Evolutionary conservation across 2,329 filamentous ascomycete genomes (phyloP).

Genomic region (Zasmidium citrigriseum): DNA sequence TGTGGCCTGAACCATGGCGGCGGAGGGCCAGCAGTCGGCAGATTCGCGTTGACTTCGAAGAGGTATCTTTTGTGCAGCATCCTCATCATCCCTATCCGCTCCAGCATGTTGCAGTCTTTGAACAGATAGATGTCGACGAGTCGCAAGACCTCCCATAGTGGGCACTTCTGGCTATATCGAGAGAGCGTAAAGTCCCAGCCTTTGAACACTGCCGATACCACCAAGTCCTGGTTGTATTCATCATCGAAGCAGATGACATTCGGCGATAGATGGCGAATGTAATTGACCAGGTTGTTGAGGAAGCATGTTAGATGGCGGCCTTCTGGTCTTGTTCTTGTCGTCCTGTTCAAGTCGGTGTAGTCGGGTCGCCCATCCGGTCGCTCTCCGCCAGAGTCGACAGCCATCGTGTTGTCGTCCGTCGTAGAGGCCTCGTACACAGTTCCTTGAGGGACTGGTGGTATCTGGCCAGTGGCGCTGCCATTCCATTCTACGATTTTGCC

Average conservation of each 20-base stretch:
- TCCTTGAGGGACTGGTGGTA: background rate
- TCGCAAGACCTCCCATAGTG: constrained; percentile 23
- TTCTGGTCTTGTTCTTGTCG: constrained; percentile 14
- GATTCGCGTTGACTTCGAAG: constrained; percentile 22
- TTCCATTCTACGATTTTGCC: background rate
- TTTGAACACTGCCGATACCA: constrained; percentile 22
- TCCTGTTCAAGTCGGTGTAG: constrained; percentile 15
- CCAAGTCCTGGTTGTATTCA: constrained; percentile 23
- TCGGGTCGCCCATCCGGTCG: constrained; percentile 5
- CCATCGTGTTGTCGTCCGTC: background rate
- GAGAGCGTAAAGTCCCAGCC: constrained; percentile 22
- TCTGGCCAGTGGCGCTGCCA: background rate
- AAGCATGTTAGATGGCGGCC: constrained; percentile 24
- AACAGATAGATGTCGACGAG: constrained; percentile 25
- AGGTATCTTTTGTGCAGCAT: constrained; percentile 26
- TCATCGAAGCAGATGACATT: constrained; percentile 24
- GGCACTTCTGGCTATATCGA: constrained; percentile 23
- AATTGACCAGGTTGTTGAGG: constrained; percentile 24
- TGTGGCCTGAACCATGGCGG: constrained; percentile 25
- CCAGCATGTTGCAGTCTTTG: constrained; percentile 24
- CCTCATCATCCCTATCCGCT: constrained; percentile 22
- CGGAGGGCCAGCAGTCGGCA: constrained; percentile 19
- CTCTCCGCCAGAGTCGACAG: background rate
- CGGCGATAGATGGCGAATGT: constrained; percentile 21
- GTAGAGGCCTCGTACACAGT: background rate